Conservation (phyloP, 108 stramenopile species). For the Asterionellopsis glacialis region DNA sequence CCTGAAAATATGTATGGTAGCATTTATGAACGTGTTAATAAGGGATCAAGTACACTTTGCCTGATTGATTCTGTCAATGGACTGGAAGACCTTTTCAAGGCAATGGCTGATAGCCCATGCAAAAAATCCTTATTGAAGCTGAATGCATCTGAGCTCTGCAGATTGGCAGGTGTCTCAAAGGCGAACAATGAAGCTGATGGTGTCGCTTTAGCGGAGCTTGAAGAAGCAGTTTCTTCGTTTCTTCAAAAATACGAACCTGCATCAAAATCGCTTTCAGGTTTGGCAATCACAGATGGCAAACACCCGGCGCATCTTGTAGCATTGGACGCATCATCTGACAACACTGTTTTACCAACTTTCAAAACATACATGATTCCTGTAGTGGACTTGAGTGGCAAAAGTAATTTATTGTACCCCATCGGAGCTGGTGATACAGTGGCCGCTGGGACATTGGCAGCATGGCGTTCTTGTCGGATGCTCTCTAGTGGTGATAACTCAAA, state of each 20-base stretch:
- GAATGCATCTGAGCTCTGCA: slow-evolving; percentile 75
- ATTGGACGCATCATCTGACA: slow-evolving; percentile 1
- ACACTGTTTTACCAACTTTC: slow-evolving; percentile 2
- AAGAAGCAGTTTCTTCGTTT: slow-evolving; percentile 38
- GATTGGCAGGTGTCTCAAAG: slow-evolving; percentile 42
- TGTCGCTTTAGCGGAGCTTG: slow-evolving; percentile 37
- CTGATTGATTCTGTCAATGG: slow-evolving; percentile 83
- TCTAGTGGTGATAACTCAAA: slow-evolving; percentile 4
- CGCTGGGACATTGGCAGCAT: slow-evolving; percentile 76
- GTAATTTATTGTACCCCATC: slow-evolving; percentile 60
- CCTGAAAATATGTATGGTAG: slow-evolving; percentile 55
- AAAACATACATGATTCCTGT: slow-evolving; percentile 36
- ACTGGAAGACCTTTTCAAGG: slow-evolving; percentile 36
- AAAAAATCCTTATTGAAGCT: slow-evolving; percentile 61
- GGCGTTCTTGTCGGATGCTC: slow-evolving; percentile 37
- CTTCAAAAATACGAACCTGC: slow-evolving; percentile 28
- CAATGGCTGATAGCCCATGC: slow-evolving; percentile 9
- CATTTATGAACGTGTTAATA: slow-evolving; percentile 32
- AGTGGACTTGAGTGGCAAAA: slow-evolving; percentile 16
- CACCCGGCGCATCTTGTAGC: slow-evolving; percentile 57
- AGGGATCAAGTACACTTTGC: slow-evolving; percentile 37
- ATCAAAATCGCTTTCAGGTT: slow-evolving; percentile 39
- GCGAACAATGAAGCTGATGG: slow-evolving; percentile 32
- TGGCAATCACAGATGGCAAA: slow-evolving; percentile 66
- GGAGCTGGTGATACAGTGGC: slow-evolving; percentile 87